Evolutionary conservation across 2,329 filamentous ascomycete species (phyloP), one percentile per base, ranked within the genome.

Genomic region (Pseudogymnoascus sp.): DNA sequence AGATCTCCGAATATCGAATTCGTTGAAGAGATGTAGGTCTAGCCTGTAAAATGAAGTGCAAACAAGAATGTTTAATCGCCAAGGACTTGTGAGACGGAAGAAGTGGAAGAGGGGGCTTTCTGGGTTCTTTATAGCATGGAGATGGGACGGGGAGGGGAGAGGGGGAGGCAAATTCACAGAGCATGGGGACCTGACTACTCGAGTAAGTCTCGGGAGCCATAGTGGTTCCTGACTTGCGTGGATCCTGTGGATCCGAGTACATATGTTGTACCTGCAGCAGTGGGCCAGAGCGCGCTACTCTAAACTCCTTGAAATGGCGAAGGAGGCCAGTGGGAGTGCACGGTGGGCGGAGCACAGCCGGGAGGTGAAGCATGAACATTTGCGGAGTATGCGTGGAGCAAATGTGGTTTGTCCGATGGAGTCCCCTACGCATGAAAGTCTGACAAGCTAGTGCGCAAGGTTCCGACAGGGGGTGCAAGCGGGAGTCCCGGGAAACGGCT

Each of bases 31-130:
- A 56, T 56, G 28, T 56, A 56, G 50, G 50, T 56, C 50, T 56
- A 56, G 50, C 50, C 50, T 56, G 50, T 56, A 56, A 56, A 50
- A 56, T 56, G 50, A 56, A 56, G 50, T 56, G 50, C 50, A 56
- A 56, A 56, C 50, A 36, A 56, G 28, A 56, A 56, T 56, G 50
- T 56, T 56, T 56, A 56, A 56, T 56, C 50, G 50, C 50, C 50
- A 56, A 56, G 50, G 50, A 56, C 50, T 56, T 56, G 50, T 56
- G 50, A 56, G 50, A 56, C 50, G 50, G 11, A 56, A 34, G n/a
- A 34, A 34, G 50, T 36, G 50, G 50, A 36, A 56, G 46, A 5
- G 50, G 50, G 50, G 50, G 28, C 12, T 56, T 56, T 8, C 50
- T 56, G 50, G 50, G 50, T 56, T 34, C 50, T 56, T 56, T 56